Conservation (phyloP, 2,329 filamentous ascomycete genomes). For the Fusarium beomiforme region DNA sequence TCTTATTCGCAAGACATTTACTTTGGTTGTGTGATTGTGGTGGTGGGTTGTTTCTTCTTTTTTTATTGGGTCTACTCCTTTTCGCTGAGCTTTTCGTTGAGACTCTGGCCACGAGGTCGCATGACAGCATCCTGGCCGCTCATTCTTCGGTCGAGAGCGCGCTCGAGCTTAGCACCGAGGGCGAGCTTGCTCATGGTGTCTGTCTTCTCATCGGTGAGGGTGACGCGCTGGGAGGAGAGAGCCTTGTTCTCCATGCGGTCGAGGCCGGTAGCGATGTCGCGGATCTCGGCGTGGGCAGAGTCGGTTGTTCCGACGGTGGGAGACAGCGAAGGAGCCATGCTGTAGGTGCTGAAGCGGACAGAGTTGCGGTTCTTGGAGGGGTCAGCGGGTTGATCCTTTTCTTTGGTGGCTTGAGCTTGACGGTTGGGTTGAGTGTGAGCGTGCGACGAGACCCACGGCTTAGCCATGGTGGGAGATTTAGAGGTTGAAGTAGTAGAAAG, state of each 20-base stretch:
- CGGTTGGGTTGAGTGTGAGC: constrained; percentile 29
- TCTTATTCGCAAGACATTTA: constrained; percentile 31
- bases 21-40: constrained; percentile 7
- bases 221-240: constrained; percentile 77
- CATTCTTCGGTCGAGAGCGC: constrained; percentile 88
- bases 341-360: constrained; percentile 68
- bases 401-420: constrained; percentile 11
- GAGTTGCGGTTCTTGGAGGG: constrained; percentile 61
- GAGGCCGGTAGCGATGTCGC: constrained; percentile 80
- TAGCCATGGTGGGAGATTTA: constrained; percentile 31
- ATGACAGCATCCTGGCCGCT: constrained; percentile 89
- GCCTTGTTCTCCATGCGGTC: constrained; percentile 92
- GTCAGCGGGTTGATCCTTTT: constrained; percentile 30
- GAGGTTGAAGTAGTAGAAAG: constrained; percentile 12
- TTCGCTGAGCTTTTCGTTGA: constrained; percentile 50
- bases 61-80: constrained; percentile 13
- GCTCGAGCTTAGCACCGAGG: constrained; percentile 88
- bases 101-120: constrained; percentile 61
- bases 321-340: constrained; percentile 69
- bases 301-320: constrained; percentile 63
- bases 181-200: constrained; percentile 87
- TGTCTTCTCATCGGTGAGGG: constrained; percentile 80
- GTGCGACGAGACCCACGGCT: constrained; percentile 31
- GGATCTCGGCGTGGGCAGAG: constrained; percentile 66
- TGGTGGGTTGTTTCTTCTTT: constrained; percentile 5